phyloP scores from a whole-genome alignment of 2,329 filamentous ascomycete genomes.

The Lachnum nothofagi region DNA sequence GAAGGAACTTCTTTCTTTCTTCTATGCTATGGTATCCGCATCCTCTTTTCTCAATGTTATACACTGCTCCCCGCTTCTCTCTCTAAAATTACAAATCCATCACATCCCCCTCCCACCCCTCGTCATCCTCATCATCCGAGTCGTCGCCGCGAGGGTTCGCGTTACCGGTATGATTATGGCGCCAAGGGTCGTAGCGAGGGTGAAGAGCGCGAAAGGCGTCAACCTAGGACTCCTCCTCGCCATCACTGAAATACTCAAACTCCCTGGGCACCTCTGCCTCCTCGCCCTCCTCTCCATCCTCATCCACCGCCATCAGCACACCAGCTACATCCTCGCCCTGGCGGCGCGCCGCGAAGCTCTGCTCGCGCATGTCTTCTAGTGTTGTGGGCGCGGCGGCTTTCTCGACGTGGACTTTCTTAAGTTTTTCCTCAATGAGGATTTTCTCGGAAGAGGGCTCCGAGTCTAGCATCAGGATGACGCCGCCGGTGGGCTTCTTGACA shows the following conservation, averaged over 20 bases:
- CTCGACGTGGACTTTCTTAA: constrained; percentile 70
- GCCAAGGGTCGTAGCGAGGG: no score
- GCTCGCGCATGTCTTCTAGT: constrained; percentile 28
- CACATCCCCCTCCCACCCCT: no score
- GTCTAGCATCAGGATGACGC: constrained; percentile 86
- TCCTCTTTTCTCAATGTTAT: constrained; percentile 10
- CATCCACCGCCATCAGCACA: constrained; percentile 81
- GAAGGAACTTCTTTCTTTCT: no score
- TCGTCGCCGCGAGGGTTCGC: no score
- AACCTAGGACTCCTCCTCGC: constrained; percentile 29
- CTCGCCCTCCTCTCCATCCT: constrained; percentile 69
- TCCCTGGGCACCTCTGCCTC: constrained; percentile 66
- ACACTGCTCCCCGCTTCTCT: no score
- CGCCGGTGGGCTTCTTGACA: constrained; percentile 90
- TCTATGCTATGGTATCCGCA: no score
- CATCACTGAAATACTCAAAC: constrained; percentile 68
- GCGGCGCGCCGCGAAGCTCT: constrained; percentile 36
- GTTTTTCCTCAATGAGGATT: constrained; percentile 80
- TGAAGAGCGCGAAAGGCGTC: no score
- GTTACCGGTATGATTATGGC: no score
- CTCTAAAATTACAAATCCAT: constrained; percentile 26
- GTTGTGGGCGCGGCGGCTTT: constrained; percentile 46
- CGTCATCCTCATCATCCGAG: no score
- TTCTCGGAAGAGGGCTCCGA: constrained; percentile 74
- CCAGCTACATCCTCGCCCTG: constrained; percentile 65